Evolutionary conservation across 768 basidiomycete genomes (phyloP).

Genomic region (Austroboletus eburneus): DNA sequence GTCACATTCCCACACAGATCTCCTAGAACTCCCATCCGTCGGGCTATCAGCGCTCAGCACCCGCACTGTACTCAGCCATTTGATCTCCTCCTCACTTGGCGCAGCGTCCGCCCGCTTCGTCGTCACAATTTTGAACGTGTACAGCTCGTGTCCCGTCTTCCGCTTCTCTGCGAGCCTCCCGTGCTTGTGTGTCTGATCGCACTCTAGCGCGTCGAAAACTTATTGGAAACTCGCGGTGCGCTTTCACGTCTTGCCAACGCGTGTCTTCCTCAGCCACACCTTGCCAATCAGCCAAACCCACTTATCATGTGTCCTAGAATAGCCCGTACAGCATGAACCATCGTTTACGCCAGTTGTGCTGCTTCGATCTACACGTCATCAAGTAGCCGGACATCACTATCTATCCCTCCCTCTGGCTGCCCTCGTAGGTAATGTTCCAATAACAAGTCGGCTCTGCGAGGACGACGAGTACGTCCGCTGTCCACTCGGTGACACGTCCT

Average conservation of each 20-base stretch:
- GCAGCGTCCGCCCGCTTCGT: slow-evolving; percentile 89
- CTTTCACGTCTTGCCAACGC: slow-evolving; percentile 72
- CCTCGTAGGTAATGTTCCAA: slow-evolving; percentile 44
- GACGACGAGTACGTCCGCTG: slow-evolving; percentile 41
- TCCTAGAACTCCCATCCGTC: slow-evolving; percentile 53
- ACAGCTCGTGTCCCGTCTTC: slow-evolving; percentile 42
- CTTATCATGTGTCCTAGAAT: slow-evolving; percentile 92
- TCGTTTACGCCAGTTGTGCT: slow-evolving; percentile 92
- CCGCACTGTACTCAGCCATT: slow-evolving; percentile 93
- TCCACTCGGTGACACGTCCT: slow-evolving; percentile 55
- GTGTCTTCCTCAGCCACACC: slow-evolving; percentile 6
- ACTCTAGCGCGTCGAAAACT: slow-evolving; percentile 91
- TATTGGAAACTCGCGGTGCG: slow-evolving; percentile 86
- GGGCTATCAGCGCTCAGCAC: slow-evolving; percentile 90
- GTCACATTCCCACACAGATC: slow-evolving; percentile 43
- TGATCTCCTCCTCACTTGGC: slow-evolving; percentile 95
- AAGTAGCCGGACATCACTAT: slow-evolving; percentile 85
- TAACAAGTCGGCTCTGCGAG: slow-evolving; percentile 40
- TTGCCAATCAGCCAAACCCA: slow-evolving; percentile 9
- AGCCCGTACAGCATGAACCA: slow-evolving; percentile 94
- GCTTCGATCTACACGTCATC: slow-evolving; percentile 93
- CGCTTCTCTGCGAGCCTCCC: slow-evolving; percentile 37
- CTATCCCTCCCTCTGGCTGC: slow-evolving; percentile 49
- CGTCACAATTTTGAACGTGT: slow-evolving; percentile 95
- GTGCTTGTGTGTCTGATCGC: slow-evolving; percentile 55